phyloP scores from a whole-genome alignment of 768 basidiomycete genomes.

The Boletus coccyginus region DNA sequence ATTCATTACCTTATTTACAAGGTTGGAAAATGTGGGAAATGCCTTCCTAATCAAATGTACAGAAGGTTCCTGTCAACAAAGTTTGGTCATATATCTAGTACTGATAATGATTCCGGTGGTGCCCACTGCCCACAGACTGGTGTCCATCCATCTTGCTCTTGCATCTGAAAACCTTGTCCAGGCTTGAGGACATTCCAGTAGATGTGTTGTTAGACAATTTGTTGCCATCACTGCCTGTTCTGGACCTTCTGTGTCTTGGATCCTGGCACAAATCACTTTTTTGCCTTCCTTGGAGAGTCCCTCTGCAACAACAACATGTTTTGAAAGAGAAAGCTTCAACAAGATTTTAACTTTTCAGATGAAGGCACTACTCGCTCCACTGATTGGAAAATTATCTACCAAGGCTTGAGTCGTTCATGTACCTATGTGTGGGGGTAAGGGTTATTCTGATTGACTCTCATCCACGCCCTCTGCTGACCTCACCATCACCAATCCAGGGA shows the following conservation, averaged over 20 bases:
- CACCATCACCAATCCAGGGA: constrained; percentile 42
- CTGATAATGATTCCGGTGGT: no score
- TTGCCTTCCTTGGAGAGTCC: no score
- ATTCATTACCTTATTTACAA: no score
- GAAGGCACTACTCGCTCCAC: constrained; percentile 67
- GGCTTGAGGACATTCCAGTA: constrained; percentile 56
- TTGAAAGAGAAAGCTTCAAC: constrained; percentile 67
- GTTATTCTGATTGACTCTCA: background rate
- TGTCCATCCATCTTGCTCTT: background rate
- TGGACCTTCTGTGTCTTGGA: constrained; percentile 57
- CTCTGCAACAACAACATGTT: constrained; percentile 70
- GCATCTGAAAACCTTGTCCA: constrained; percentile 30
- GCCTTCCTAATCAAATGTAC: no score
- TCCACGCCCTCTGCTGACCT: constrained; percentile 1
- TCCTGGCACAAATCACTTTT: constrained; percentile 65
- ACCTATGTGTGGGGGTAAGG: constrained; percentile 62
- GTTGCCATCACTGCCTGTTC: constrained; percentile 51
- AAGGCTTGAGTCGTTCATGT: constrained; percentile 54
- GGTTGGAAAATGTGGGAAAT: no score
- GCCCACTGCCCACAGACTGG: background rate
- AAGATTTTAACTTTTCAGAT: constrained; percentile 78
- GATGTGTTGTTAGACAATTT: constrained; percentile 80
- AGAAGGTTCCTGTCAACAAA: no score
- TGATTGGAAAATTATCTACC: constrained; percentile 82
- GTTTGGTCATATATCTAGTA: no score